Evolutionary conservation across 2,329 filamentous ascomycete genomes (phyloP).

Genomic region (Aspergillus sp.): DNA sequence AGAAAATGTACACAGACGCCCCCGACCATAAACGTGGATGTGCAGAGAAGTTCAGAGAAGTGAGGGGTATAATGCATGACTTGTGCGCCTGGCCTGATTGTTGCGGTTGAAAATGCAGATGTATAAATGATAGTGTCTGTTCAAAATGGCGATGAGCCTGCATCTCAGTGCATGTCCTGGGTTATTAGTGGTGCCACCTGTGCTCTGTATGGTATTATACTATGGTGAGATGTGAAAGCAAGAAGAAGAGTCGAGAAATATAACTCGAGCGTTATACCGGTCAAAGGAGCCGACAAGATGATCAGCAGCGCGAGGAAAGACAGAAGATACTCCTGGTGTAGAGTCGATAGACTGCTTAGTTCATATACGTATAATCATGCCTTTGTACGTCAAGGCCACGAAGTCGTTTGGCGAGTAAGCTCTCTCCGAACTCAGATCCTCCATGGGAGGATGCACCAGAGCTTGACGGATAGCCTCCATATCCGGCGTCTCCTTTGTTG

Average conservation of each 20-base stretch:
- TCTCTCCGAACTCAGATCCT: slow-evolving; percentile 53
- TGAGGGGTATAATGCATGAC: slow-evolving; percentile 2
- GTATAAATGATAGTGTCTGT: neutral
- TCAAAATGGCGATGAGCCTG: neutral
- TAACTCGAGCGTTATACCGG: neutral
- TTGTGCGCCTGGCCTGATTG: neutral
- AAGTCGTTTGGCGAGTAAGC: slow-evolving; percentile 68
- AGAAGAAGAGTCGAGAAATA: neutral
- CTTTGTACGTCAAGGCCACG: slow-evolving; percentile 58
- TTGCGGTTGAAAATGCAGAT: neutral
- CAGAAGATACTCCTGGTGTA: neutral
- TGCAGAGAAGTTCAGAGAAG: neutral
- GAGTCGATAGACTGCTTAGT: neutral
- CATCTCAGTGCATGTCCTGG: neutral
- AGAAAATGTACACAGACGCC: too few relatives aligned
- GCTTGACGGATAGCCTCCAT: slow-evolving; percentile 57
- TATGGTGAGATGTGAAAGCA: neutral
- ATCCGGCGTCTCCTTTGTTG: slow-evolving; percentile 62
- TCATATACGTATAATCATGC: slow-evolving; percentile 9
- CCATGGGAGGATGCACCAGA: slow-evolving; percentile 28
- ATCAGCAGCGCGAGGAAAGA: neutral
- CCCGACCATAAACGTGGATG: neutral
- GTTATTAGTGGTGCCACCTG: neutral
- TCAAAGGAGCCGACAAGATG: neutral
- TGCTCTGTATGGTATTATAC: neutral